Evolutionary conservation across 2,329 filamentous ascomycete species (phyloP).

Genomic region (Penicillium polonicum): DNA sequence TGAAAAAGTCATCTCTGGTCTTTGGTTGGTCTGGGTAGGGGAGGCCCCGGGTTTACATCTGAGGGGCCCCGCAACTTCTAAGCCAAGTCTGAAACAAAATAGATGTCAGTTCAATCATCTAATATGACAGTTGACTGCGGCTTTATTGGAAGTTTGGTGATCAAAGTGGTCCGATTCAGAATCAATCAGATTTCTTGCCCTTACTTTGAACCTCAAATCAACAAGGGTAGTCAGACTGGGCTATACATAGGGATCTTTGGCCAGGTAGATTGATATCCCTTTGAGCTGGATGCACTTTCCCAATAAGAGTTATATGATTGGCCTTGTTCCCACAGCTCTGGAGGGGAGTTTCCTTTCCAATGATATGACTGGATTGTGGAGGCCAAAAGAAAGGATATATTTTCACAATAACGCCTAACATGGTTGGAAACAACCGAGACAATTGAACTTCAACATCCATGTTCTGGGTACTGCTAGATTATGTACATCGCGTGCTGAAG

Average conservation of each 20-base stretch:
- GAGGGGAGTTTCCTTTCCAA: neutral
- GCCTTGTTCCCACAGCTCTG: neutral
- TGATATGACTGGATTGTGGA: neutral
- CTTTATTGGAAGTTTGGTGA: neutral
- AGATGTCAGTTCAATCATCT: neutral
- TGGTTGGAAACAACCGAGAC: neutral
- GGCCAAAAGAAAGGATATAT: neutral
- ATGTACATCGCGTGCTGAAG: constrained; percentile 9
- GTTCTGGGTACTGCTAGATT: constrained; percentile 8
- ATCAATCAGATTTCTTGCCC: neutral
- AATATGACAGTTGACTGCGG: neutral
- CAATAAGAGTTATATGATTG: neutral
- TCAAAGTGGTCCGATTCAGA: neutral
- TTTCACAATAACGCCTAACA: constrained; percentile 1
- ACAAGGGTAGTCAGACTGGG: neutral
- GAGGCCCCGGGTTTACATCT: constrained; percentile 1
- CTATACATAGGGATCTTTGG: too few relatives aligned
- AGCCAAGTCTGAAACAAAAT: constrained; percentile 3
- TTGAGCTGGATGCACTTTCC: neutral
- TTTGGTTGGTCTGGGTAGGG: too few relatives aligned
- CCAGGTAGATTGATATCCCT: neutral
- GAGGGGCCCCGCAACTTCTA: neutral
- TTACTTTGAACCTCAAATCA: neutral
- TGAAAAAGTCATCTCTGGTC: too few relatives aligned
- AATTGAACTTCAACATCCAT: constrained; percentile 1